Evolutionary conservation across 176 grass and related monocot genomes (phyloP), one percentile per base, ranked within the genome.

Genomic region (Musa troglodytarum): DNA sequence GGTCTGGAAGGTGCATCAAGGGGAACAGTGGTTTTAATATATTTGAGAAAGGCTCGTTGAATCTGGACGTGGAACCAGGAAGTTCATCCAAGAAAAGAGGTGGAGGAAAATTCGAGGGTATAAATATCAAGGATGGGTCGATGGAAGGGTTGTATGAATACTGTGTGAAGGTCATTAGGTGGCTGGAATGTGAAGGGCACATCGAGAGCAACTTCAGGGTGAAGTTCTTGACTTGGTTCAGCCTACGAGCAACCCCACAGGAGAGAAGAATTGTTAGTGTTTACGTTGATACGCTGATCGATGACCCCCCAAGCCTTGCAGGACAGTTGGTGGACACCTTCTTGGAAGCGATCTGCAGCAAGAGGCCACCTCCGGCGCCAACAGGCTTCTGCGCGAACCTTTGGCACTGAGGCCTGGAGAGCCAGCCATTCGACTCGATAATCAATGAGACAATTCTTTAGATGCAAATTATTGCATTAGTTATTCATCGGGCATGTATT

Each of bases 151-250:
- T 85, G n/a, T 99, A 84, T 23, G 90, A 99, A 74, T 94, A 91
- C 80, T 94, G 90, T 79, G 95, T 99, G 66, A 92, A 74, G 88
- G 86, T 99, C 51, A 70, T 98, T 49, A 93, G 94, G 74, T 86
- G 88, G 88, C 79, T 98, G 72, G 94, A 98, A 49, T 89, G 90
- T 26, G 94, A 98, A 73, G 88, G 94, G 49, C 85, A 87, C 59
- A 91, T 98, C 10, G 94, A 93, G 73, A 87, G 86, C 49, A 89
- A 85, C 75, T 98, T 98, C 75, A 89, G 94, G 68, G 82, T 98
- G 52, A 98, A 98, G 82, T 98, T 98, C 76, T 64, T 98, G 56
- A 93, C 94, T 59, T 98, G 94, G 94, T 98, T 91, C 86, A 98
- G 94, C 80, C 70, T 98, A 75, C 88, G 81, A 55, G 94, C 94